Percentiles rank a stretch among this genome's conserved stretches.
These are phyloP conservation scores for Bipolaris oryzae DNA, from an alignment of 2,329 filamentous ascomycete genomes.

Conservation along the genomic window DNA sequence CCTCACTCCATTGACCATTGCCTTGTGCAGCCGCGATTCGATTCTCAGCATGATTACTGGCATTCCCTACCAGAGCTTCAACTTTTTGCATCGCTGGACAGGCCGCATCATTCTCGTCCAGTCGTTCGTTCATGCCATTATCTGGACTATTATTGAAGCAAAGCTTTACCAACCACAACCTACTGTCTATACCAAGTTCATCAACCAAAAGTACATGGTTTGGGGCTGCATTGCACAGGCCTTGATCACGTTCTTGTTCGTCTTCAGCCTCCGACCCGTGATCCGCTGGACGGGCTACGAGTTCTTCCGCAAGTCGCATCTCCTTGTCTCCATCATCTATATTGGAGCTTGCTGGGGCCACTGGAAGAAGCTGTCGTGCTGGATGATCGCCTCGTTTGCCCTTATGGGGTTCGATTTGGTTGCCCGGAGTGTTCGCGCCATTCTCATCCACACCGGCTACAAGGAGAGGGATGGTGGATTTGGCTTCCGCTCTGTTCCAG, in stretches of 20 bases:
- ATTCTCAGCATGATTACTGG: conserved; percentile 13
- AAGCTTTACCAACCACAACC: conserved; percentile 14
- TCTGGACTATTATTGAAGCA: conserved; percentile 11
- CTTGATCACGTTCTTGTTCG: conserved; percentile 11
- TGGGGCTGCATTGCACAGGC: conserved; percentile 11
- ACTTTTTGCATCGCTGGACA: conserved; percentile 14
- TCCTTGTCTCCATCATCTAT: conserved; percentile 9
- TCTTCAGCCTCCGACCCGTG: conserved; percentile 12
- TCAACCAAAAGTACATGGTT: conserved; percentile 13
- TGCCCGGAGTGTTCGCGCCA: conserved; percentile 5
- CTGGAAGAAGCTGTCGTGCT: conserved; percentile 10
- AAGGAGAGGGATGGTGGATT: conserved; percentile 2
- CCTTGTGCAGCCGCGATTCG: conserved; percentile 9
- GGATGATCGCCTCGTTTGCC: conserved; percentile 10
- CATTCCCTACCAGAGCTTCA: conserved; percentile 13
- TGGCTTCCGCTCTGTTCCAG: conserved; percentile 7
- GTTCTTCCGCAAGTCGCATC: conserved; percentile 13
- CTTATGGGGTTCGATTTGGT: conserved; percentile 10
- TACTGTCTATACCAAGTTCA: conserved; percentile 6
- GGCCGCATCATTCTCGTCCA: conserved; percentile 13
- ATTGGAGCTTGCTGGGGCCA: conserved; percentile 13
- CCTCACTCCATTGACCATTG: conserved; percentile 9
- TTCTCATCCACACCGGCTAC: conserved; percentile 9
- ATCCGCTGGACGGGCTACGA: conserved; percentile 15
- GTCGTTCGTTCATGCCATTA: conserved; percentile 10